Percentiles rank a stretch among this genome's conserved stretches.
Conservation (phyloP, 768 basidiomycete genomes). For the Suillus subalutaceus region DNA sequence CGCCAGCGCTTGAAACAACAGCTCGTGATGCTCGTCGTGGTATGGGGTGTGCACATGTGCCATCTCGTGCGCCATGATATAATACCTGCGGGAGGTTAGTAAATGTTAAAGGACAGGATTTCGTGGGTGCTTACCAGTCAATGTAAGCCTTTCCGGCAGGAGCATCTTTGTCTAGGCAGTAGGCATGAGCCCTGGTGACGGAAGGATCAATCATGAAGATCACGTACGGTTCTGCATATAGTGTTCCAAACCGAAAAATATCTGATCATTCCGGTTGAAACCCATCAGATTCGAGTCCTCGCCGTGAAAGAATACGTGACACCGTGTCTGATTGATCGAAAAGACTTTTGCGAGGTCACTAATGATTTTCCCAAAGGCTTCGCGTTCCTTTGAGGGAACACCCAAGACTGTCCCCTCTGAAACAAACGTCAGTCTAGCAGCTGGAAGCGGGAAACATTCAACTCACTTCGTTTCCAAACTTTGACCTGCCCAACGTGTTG, state of each 20-base stretch:
- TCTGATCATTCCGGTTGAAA: constrained; percentile 20
- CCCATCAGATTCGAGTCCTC: constrained; percentile 19
- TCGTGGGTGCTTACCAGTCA: neutral
- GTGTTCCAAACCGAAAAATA: constrained; percentile 20
- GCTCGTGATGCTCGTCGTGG: constrained; percentile 31
- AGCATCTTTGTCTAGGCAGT: neutral
- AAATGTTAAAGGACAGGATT: neutral
- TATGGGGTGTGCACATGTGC: constrained; percentile 26
- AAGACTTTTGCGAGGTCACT: constrained; percentile 15
- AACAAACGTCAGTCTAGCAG: neutral
- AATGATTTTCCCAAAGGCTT: constrained; percentile 14
- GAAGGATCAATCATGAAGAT: neutral
- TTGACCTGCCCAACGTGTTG: constrained; percentile 3
- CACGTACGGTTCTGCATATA: constrained; percentile 16
- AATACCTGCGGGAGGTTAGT: constrained; percentile 21
- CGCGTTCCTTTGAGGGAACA: constrained; percentile 7
- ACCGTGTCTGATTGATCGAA: constrained; percentile 2
- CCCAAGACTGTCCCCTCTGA: constrained; percentile 6
- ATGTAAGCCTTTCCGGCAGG: neutral
- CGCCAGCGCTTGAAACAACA: constrained; percentile 15
- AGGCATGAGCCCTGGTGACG: neutral
- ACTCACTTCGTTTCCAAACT: constrained; percentile 6
- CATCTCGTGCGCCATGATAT: constrained; percentile 32
- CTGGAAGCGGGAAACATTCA: neutral
- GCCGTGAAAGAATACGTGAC: constrained; percentile 17